Conservation (phyloP, 192 early-diverging fungal species). For the Gaertneriomyces sp. region DNA sequence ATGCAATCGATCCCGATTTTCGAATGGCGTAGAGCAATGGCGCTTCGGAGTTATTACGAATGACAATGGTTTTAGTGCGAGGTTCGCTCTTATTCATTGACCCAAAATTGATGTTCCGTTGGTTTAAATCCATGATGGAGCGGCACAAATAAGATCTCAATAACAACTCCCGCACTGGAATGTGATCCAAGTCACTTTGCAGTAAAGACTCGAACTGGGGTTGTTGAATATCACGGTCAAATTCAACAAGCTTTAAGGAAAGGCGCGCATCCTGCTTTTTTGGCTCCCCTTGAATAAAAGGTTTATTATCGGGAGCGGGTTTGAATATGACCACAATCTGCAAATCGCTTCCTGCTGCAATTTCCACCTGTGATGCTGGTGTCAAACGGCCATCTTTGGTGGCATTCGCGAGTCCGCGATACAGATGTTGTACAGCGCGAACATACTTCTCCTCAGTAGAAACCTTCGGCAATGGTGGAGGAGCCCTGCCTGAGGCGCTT, state of each 20-base stretch:
- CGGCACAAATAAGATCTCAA: conserved; percentile 78
- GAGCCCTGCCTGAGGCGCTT: conserved; percentile 50
- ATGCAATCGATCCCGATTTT: conserved; percentile 93
- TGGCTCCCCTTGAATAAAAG: conserved; percentile 65
- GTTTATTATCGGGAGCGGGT: conserved; percentile 51
- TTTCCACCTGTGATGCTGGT: conserved; percentile 55
- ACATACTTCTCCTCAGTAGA: conserved; percentile 73
- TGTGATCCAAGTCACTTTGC: conserved; percentile 50
- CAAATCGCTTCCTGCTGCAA: conserved; percentile 61
- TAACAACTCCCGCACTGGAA: conserved; percentile 89
- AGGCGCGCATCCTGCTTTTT: conserved; percentile 80
- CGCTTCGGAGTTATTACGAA: conserved; percentile 87
- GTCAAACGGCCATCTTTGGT: conserved; percentile 68
- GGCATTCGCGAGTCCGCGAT: conserved; percentile 67
- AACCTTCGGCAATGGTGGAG: conserved; percentile 66
- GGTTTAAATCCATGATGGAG: conserved; percentile 88
- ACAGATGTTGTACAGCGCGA: conserved; percentile 60
- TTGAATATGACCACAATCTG: conserved; percentile 76
- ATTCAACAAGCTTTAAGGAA: conserved; percentile 80
- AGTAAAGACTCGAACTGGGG: conserved; percentile 75
- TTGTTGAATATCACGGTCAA: conserved; percentile 76
- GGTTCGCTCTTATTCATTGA: conserved; percentile 77
- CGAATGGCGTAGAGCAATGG: conserved; percentile 86
- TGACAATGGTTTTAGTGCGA: conserved; percentile 79
- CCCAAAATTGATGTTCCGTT: conserved; percentile 97